A percentile compares a stretch with the other conserved stretches of the same genome.
phyloP scores from a whole-genome alignment of 495 filamentous ascomycete species.

The Astrocystis sublimbata region DNA sequence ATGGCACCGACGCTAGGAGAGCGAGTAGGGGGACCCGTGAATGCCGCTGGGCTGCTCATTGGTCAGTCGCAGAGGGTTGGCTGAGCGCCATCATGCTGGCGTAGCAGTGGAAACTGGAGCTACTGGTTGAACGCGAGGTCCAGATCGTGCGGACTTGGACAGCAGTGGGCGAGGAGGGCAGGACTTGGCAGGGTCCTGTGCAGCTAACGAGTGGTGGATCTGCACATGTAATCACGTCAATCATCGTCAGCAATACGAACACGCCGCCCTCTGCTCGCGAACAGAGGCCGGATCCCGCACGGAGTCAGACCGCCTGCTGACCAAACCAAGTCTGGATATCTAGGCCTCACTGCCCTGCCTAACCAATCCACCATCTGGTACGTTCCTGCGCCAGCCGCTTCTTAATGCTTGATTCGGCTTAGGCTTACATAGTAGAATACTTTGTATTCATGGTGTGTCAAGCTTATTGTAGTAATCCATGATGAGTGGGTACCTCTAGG shows the following conservation, averaged over 20 bases:
- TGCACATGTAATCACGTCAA: slow-evolving; percentile 5
- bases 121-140: background rate
- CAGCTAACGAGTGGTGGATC: slow-evolving; percentile 10
- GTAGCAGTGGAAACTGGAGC: background rate
- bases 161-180: no score
- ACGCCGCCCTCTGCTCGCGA: background rate
- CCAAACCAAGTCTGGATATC: no score
- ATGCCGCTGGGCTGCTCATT: slow-evolving; percentile 6
- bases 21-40: slow-evolving; percentile 2
- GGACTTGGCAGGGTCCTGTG: slow-evolving; percentile 16
- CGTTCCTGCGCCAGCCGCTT: slow-evolving; percentile 1
- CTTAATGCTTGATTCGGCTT: no score
- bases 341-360: no score
- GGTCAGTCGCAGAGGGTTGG: background rate
- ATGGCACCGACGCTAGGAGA: background rate
- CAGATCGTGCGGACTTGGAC: slow-evolving; percentile 8
- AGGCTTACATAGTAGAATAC: no score
- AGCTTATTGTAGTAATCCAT: no score
- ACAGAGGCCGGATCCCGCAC: background rate
- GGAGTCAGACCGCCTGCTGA: background rate
- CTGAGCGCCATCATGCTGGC: no score
- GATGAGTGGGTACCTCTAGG: no score
- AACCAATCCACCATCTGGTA: no score
- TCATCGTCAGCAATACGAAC: slow-evolving; percentile 12
- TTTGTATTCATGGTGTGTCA: no score